Conservation (phyloP, 139 green algal genomes). For the Chlamydomonas applanata region DNA sequence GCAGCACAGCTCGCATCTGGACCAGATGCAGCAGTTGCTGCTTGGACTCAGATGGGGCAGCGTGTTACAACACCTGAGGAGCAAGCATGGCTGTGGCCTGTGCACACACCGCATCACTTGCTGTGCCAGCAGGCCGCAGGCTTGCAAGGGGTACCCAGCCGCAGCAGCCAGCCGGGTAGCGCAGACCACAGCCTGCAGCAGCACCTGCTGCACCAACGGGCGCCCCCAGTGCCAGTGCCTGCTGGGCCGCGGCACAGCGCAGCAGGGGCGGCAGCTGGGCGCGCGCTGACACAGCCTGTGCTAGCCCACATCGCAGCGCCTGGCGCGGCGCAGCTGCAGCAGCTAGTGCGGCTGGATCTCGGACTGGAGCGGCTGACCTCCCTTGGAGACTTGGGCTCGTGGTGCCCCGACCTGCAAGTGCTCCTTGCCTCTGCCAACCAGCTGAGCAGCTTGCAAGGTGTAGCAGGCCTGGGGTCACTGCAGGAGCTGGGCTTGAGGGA, state of each 20-base stretch:
- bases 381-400: conserved; percentile 6
- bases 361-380: conserved; percentile 20
- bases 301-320: conserved; percentile 9
- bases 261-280: background rate
- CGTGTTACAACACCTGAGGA: background rate
- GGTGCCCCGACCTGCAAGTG: conserved; percentile 21
- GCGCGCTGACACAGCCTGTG: conserved; percentile 2
- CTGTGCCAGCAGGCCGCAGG: too few relatives aligned
- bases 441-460: conserved; percentile 4
- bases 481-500: conserved; percentile 16
- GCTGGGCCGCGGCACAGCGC: too few relatives aligned
- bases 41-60: background rate
- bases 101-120: too few relatives aligned
- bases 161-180: background rate
- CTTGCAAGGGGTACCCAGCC: background rate
- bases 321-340: background rate
- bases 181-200: background rate
- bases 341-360: conserved; percentile 16
- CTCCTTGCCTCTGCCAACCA: conserved; percentile 18
- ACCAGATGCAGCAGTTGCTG: too few relatives aligned
- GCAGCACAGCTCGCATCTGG: too few relatives aligned
- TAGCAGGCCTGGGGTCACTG: background rate
- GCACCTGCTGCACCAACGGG: too few relatives aligned
- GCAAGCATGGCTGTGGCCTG: too few relatives aligned
- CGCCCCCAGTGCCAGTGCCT: too few relatives aligned